Percentiles rank a stretch among this genome's conserved stretches.
Evolutionary conservation across 495 filamentous ascomycete species (phyloP).

Genomic region (Penicillium waksmanii): DNA sequence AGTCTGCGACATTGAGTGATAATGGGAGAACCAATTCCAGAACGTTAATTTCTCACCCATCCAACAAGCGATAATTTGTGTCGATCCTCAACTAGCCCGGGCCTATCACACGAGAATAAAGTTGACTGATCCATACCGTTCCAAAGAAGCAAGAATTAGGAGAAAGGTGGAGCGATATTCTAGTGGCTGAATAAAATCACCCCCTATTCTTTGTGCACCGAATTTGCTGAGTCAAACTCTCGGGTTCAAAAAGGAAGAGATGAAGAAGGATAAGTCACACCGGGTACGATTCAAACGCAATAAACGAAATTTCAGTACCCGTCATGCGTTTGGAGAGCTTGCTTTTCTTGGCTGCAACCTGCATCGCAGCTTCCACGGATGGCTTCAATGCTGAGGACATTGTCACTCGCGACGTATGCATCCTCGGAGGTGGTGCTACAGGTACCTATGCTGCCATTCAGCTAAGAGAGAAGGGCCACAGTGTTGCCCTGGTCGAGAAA

Average conservation of each 20-base stretch:
- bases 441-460: conserved; percentile 53
- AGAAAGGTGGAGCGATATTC: background rate
- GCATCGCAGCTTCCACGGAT: background rate
- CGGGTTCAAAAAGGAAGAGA: background rate
- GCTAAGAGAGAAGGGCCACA: conserved; percentile 44
- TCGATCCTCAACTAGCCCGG: background rate
- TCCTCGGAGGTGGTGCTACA: conserved; percentile 53
- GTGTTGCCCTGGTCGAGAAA: conserved; percentile 49
- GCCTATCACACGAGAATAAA: background rate
- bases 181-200: background rate
- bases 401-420: conserved; percentile 39
- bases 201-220: background rate
- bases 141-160: background rate
- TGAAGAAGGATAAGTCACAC: background rate
- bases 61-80: background rate
- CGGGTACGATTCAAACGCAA: background rate
- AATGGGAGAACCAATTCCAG: background rate
- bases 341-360: conserved; percentile 3
- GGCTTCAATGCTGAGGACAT: conserved; percentile 10
- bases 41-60: background rate
- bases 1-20: background rate
- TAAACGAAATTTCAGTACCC: background rate
- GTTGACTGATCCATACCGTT: background rate
- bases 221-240: background rate
- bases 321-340: background rate